Evolutionary conservation across 2,329 filamentous ascomycete genomes (phyloP).

Genomic region (Pseudogymnoascus verrucosus): DNA sequence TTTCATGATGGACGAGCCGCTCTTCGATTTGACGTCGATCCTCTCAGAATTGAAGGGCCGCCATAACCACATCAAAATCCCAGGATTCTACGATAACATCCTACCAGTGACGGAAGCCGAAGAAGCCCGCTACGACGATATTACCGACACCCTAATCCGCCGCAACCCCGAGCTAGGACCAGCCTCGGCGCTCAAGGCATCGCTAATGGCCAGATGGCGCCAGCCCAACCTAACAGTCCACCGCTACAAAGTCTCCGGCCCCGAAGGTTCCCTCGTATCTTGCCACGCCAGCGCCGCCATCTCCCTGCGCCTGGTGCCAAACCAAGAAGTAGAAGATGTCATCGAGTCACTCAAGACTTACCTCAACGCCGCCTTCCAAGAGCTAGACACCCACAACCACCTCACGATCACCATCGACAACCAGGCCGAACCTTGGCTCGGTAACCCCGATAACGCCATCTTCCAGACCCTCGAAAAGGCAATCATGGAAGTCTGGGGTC

Average conservation of each 20-base stretch:
- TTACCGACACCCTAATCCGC: conserved; percentile 66
- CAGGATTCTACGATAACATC: conserved; percentile 81
- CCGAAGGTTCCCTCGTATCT: conserved; percentile 86
- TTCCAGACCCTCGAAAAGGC: conserved; percentile 83
- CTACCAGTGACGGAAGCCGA: conserved; percentile 68
- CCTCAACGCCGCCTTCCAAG: conserved; percentile 61
- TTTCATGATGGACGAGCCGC: conserved; percentile 77
- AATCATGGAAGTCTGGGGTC: conserved; percentile 76
- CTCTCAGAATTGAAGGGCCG: conserved; percentile 74
- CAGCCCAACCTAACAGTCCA: conserved; percentile 93
- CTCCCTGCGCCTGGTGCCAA: conserved; percentile 85
- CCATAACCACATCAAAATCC: conserved; percentile 74
- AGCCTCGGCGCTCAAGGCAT: conserved; percentile 66
- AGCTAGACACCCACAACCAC: conserved; percentile 71
- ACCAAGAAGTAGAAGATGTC: conserved; percentile 78
- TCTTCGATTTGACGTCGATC: conserved; percentile 82
- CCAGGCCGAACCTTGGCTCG: conserved; percentile 91
- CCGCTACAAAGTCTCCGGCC: conserved; percentile 84
- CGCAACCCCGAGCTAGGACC: conserved; percentile 55
- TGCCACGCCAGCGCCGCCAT: conserved; percentile 81
- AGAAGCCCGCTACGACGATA: conserved; percentile 73
- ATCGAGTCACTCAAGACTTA: conserved; percentile 59
- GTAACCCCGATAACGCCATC: conserved; percentile 82
- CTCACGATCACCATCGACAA: conserved; percentile 82
- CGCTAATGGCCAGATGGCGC: conserved; percentile 88